phyloP scores from a whole-genome alignment of 768 basidiomycete species.

The Cystofilobasidium macerans region DNA sequence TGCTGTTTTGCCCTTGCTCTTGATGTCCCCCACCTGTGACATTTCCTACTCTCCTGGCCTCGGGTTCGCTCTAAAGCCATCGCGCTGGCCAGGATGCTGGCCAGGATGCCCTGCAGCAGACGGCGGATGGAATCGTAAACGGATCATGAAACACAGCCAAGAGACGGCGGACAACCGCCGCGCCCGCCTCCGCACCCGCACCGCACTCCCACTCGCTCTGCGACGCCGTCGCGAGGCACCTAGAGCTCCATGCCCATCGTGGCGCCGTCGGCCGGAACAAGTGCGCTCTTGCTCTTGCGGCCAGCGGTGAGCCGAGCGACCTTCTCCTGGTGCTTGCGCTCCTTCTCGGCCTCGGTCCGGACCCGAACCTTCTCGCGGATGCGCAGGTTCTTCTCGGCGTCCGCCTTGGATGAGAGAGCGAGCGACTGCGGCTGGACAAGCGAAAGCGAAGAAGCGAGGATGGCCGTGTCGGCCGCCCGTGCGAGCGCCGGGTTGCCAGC shows the following conservation, averaged over 20 bases:
- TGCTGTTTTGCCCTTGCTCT: no score
- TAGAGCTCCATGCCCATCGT: slow-evolving; percentile 68
- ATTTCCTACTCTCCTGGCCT: no score
- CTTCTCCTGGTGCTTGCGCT: slow-evolving; percentile 40
- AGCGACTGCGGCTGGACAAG: slow-evolving; percentile 36
- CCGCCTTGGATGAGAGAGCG: slow-evolving; percentile 37
- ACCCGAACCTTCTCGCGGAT: slow-evolving; percentile 68
- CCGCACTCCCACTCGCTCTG: neutral
- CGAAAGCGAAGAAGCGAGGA: slow-evolving; percentile 49
- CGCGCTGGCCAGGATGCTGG: no score
- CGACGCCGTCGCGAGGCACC: neutral
- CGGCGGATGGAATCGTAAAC: no score
- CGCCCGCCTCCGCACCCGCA: neutral
- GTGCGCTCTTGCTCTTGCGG: slow-evolving; percentile 46
- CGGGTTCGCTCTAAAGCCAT: no score
- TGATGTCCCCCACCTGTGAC: no score
- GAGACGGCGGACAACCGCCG: no score
- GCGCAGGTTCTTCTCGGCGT: slow-evolving; percentile 44
- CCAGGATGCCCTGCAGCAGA: no score
- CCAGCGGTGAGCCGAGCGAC: slow-evolving; percentile 39
- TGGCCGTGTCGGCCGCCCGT: slow-evolving; percentile 46
- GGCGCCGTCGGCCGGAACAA: slow-evolving; percentile 70
- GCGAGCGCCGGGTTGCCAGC: slow-evolving; percentile 61
- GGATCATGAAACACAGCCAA: no score
- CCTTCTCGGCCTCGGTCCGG: slow-evolving; percentile 31